Percentiles rank a stretch among this genome's conserved stretches.
These are phyloP conservation scores for Monoraphidium neglectum DNA, from an alignment of 139 green algal species.

Conservation along the genomic window DNA sequence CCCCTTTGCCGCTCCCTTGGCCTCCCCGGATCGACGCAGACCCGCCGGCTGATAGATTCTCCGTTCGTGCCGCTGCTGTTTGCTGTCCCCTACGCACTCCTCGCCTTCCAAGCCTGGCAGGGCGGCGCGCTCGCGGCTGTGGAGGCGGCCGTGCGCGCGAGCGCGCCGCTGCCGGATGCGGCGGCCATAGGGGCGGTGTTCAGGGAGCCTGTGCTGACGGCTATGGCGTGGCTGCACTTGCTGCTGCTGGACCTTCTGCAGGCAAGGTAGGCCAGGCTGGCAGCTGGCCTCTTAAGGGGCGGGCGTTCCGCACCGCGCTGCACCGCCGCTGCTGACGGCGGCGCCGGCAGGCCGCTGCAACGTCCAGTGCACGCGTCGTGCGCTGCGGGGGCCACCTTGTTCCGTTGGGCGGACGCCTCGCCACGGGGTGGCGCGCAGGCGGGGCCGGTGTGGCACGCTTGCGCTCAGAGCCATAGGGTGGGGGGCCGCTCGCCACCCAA, in stretches of 20 bases:
- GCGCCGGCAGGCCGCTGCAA: background rate
- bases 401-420: no score
- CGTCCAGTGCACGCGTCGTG: no score
- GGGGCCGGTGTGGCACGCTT: no score
- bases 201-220: constrained; percentile 32
- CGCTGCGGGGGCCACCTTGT: no score
- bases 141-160: background rate
- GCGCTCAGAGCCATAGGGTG: no score
- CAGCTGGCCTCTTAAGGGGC: background rate
- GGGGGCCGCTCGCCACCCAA: no score
- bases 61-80: constrained; percentile 17
- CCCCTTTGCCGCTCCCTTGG: background rate
- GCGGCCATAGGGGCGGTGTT: constrained; percentile 48
- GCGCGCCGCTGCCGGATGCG: constrained; percentile 27
- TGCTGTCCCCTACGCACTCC: constrained; percentile 24
- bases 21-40: background rate
- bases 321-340: background rate
- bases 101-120: constrained; percentile 21
- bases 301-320: no score
- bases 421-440: no score
- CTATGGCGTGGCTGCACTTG: constrained; percentile 80
- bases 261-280: constrained; percentile 50
- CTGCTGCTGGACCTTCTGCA: constrained; percentile 82
- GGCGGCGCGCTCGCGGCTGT: background rate
- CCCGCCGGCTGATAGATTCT: background rate